These are phyloP conservation scores for Kwoniella shivajii DNA, from an alignment of 1,284 basidiomycete genomes.

Conservation along the genomic window DNA sequence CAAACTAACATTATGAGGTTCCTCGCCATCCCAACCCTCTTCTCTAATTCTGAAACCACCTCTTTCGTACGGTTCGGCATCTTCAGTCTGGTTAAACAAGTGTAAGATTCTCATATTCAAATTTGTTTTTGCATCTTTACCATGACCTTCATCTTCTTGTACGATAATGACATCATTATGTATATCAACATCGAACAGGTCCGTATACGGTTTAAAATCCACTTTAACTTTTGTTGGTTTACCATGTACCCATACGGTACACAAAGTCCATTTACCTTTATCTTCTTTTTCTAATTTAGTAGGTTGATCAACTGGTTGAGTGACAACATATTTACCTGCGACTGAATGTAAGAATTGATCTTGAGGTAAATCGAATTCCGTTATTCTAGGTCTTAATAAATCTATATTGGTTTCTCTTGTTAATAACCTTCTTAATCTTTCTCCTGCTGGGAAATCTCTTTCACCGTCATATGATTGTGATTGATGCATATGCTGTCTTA, in stretches of 20 bases:
- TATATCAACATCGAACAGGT: slow-evolving; percentile 5
- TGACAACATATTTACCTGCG: slow-evolving; percentile 7
- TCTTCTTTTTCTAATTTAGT: not conserved
- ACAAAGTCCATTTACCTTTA: not conserved
- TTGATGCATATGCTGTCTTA: slow-evolving; percentile 3
- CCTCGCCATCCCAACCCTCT: not conserved
- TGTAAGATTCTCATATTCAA: not conserved
- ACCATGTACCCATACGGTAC: slow-evolving; percentile 2
- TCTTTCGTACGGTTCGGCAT: not conserved
- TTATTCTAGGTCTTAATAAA: not conserved
- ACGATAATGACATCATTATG: slow-evolving; percentile 7
- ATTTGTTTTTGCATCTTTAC: not conserved
- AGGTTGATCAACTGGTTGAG: not conserved
- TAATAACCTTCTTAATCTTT: not conserved
- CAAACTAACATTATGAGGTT: slow-evolving; percentile 8
- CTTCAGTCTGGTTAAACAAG: slow-evolving; percentile 5
- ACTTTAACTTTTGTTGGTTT: slow-evolving; percentile 3
- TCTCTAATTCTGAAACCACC: not conserved
- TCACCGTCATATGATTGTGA: not conserved
- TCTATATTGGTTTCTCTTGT: slow-evolving; percentile 10
- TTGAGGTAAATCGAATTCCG: not conserved
- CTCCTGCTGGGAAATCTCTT: not conserved
- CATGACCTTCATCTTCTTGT: not conserved
- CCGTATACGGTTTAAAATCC: slow-evolving; percentile 3
- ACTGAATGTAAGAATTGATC: slow-evolving; percentile 4